phyloP scores from a whole-genome alignment of 805 yeast species.

The Citeromyces nyonsensis region DNA sequence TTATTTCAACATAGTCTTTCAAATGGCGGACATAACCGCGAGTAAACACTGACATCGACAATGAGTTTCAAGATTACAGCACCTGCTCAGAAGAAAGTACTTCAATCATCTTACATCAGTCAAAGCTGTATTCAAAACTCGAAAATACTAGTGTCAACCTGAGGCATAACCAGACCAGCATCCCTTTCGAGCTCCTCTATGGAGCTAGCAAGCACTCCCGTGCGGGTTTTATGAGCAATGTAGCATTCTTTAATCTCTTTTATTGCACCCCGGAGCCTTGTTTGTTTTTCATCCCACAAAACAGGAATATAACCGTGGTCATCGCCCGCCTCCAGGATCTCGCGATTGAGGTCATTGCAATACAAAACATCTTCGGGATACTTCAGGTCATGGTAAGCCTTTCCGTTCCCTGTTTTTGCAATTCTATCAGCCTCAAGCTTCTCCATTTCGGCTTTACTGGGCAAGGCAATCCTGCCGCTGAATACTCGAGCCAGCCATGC shows the following conservation, averaged over 20 bases:
- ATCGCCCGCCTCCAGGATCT: conserved; percentile 16
- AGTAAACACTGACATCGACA: no score
- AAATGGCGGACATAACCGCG: no score
- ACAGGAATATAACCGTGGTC: conserved; percentile 31
- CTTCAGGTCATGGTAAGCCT: conserved; percentile 29
- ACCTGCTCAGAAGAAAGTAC: no score
- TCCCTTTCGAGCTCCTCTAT: conserved; percentile 22
- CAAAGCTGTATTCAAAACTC: neutral
- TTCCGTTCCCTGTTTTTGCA: conserved; percentile 23
- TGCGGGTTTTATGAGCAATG: conserved; percentile 19
- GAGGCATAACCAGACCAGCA: conserved; percentile 17
- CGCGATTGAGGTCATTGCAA: conserved; percentile 21
- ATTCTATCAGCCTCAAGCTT: conserved; percentile 21
- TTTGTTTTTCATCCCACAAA: conserved; percentile 33
- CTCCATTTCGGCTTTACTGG: conserved; percentile 28
- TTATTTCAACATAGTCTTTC: no score
- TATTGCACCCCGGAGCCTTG: conserved; percentile 23
- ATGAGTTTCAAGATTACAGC: no score
- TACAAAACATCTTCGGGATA: conserved; percentile 45
- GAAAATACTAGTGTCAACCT: conserved; percentile 5
- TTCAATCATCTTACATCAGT: no score
- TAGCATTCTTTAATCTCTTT: conserved; percentile 28
- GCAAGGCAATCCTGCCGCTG: conserved; percentile 35
- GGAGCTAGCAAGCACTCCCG: conserved; percentile 20
- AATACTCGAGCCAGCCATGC: conserved; percentile 48